Evolutionary conservation across 768 basidiomycete genomes (phyloP).

Genomic region (Crucibulum laeve): DNA sequence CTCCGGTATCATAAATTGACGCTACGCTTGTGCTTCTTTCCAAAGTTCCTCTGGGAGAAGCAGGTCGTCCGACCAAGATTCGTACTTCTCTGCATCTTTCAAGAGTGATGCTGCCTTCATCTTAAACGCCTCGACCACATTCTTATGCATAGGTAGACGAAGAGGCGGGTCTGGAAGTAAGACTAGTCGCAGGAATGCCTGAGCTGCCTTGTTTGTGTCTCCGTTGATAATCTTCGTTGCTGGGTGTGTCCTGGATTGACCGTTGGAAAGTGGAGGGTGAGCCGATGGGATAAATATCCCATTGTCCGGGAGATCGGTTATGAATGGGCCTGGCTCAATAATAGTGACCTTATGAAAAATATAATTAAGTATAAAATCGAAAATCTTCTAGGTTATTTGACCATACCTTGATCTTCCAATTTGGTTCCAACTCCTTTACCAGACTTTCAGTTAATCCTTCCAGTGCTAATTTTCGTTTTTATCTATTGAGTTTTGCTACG

Average conservation of each 20-base stretch:
- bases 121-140: not conserved
- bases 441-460: slow-evolving; percentile 34
- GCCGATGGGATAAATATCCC: slow-evolving; percentile 7
- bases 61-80: slow-evolving; percentile 4
- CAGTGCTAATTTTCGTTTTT: slow-evolving; percentile 21
- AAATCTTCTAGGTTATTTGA: not conserved
- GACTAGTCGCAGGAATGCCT: slow-evolving; percentile 4
- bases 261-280: slow-evolving; percentile 7
- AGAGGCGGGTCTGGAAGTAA: slow-evolving; percentile 8
- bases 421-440: slow-evolving; percentile 34
- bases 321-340: slow-evolving; percentile 13
- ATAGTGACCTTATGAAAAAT: slow-evolving; percentile 17
- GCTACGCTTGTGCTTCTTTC: too few relatives aligned
- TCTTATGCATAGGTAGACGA: not conserved
- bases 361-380: not conserved
- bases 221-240: not conserved
- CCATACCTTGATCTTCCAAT: slow-evolving; percentile 44
- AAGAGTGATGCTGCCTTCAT: not conserved
- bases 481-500: not conserved
- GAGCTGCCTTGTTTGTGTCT: slow-evolving; percentile 5
- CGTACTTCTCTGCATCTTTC: slow-evolving; percentile 1
- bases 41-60: too few relatives aligned
- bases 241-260: not conserved
- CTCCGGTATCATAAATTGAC: too few relatives aligned
- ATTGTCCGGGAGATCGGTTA: slow-evolving; percentile 10